A percentile compares a stretch with the other conserved stretches of the same genome.
phyloP scores from a whole-genome alignment of 768 basidiomycete species.

The Xerocomellus dryophilus region DNA sequence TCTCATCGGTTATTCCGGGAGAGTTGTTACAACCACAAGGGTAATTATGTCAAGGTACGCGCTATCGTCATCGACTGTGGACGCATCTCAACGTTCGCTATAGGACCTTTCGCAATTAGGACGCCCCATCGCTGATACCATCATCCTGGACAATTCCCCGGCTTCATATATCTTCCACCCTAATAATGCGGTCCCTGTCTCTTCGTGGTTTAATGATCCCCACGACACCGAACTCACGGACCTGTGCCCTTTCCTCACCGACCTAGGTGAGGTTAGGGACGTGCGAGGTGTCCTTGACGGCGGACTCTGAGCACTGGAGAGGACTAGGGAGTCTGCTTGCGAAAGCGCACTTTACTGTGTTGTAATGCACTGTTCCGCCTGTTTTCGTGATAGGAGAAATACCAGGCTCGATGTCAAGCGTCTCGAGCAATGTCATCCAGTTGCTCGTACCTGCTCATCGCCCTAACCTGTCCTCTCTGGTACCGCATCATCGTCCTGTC shows the following conservation, averaged over 20 bases:
- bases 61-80: background rate
- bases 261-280: slow-evolving; percentile 81
- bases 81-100: slow-evolving; percentile 3
- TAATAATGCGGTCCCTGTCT: slow-evolving; percentile 98
- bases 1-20: slow-evolving; percentile 94
- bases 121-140: slow-evolving; percentile 87
- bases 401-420: slow-evolving; percentile 22
- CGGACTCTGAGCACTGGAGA: slow-evolving; percentile 50
- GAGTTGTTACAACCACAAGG: slow-evolving; percentile 98
- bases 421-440: slow-evolving; percentile 1
- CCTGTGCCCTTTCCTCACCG: slow-evolving; percentile 89
- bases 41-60: slow-evolving; percentile 96
- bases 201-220: slow-evolving; percentile 99
- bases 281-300: slow-evolving; percentile 90
- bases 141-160: slow-evolving; percentile 98
- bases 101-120: slow-evolving; percentile 97
- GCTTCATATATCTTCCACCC: slow-evolving; percentile 99
- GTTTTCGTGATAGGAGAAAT: slow-evolving; percentile 33
- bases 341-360: slow-evolving; percentile 24
- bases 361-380: slow-evolving; percentile 28
- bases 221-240: slow-evolving; percentile 98
- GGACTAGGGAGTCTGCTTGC: slow-evolving; percentile 21
- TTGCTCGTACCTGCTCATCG: background rate
- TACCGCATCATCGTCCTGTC: slow-evolving; percentile 5
- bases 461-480: background rate